phyloP scores from a whole-genome alignment of 2,329 filamentous ascomycete species.

The Atkinsonella texensis region DNA sequence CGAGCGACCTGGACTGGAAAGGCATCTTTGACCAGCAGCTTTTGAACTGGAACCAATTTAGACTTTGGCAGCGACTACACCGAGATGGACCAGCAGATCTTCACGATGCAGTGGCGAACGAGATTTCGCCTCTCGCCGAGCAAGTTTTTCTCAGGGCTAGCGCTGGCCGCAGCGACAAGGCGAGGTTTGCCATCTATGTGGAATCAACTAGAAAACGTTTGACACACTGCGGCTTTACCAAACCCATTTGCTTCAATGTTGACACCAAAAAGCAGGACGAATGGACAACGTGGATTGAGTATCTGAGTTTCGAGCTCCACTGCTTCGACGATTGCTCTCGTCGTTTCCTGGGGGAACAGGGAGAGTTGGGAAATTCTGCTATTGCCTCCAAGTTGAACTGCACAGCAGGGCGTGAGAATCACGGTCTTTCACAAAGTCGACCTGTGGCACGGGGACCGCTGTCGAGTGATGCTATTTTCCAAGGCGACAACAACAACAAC shows the following conservation, averaged over 20 bases:
- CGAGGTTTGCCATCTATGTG: neutral
- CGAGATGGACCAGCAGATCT: neutral
- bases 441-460: neutral
- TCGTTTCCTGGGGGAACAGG: neutral
- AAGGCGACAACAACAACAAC: no score
- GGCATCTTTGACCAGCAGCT: slow-evolving; percentile 4
- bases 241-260: slow-evolving; percentile 1
- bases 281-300: slow-evolving; percentile 6
- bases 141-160: no score
- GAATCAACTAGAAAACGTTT: neutral
- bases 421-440: neutral
- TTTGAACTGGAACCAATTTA: slow-evolving; percentile 4
- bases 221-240: slow-evolving; percentile 2
- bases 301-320: slow-evolving; percentile 5
- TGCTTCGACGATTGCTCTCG: slow-evolving; percentile 1
- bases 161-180: neutral
- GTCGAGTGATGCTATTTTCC: neutral
- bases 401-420: neutral
- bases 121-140: neutral
- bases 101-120: neutral
- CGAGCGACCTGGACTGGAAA: slow-evolving; percentile 3
- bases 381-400: neutral
- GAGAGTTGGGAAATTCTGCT: neutral
- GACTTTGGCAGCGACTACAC: slow-evolving; percentile 4
- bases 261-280: slow-evolving; percentile 2